Evolutionary conservation across 768 basidiomycete genomes (phyloP).

Genomic region (Tephrocybe sp.): DNA sequence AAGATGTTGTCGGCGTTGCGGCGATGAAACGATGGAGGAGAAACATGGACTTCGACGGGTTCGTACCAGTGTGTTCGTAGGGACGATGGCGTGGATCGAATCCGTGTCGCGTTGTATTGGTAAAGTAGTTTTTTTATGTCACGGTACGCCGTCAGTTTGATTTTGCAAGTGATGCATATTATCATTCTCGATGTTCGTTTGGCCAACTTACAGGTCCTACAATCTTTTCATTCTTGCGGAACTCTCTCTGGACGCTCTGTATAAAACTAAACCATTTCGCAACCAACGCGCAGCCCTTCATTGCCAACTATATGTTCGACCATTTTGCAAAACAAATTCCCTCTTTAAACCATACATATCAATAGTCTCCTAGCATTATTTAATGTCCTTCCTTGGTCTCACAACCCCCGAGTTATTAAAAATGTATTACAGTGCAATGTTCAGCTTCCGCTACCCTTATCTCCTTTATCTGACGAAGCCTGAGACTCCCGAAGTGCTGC

Average conservation of each 20-base stretch:
- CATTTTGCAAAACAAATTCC: constrained; percentile 17
- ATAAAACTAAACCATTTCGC: constrained; percentile 9
- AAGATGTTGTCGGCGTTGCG: constrained; percentile 88
- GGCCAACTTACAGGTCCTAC: neutral
- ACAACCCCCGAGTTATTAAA: constrained; percentile 11
- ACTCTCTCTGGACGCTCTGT: constrained; percentile 13
- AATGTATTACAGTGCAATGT: constrained; percentile 11
- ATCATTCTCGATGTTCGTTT: neutral
- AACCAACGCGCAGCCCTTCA: constrained; percentile 14
- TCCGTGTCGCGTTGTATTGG: constrained; percentile 50
- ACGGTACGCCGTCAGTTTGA: constrained; percentile 34
- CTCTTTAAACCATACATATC: constrained; percentile 18
- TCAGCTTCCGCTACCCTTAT: constrained; percentile 12
- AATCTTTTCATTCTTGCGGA: constrained; percentile 2
- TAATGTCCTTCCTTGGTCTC: constrained; percentile 17
- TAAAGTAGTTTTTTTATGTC: constrained; percentile 47
- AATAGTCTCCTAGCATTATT: constrained; percentile 19
- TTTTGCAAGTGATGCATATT: constrained; percentile 18
- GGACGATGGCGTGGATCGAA: constrained; percentile 29
- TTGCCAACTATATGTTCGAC: constrained; percentile 20
- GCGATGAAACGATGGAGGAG: constrained; percentile 41
- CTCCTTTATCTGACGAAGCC: constrained; percentile 16
- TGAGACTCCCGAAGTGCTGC: constrained; percentile 61
- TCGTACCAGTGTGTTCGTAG: constrained; percentile 15
- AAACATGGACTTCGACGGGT: constrained; percentile 17